Conservation (phyloP, 2,329 filamentous ascomycete species). For the Fusarium graminum region DNA sequence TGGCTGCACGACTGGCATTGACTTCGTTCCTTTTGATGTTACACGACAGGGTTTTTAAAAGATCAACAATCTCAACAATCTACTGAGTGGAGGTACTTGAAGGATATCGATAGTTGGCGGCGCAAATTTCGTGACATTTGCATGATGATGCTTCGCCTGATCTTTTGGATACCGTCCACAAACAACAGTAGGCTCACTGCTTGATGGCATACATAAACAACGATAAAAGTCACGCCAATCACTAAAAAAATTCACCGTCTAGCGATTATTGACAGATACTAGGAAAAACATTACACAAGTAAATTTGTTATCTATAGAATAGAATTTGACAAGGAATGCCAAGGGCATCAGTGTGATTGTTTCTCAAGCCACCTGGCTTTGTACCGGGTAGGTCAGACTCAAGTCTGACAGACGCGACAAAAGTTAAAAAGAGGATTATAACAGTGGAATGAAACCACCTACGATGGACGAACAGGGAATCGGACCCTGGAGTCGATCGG, state of each 20-base stretch:
- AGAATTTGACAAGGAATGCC: background rate
- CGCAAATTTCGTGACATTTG: conserved; percentile 1
- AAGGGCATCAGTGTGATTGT: accelerated
- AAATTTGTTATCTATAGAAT: background rate
- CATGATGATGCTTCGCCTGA: background rate
- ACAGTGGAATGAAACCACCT: conserved; percentile 31
- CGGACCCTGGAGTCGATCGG: too few species aligned
- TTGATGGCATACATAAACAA: too few species aligned
- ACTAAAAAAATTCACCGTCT: background rate
- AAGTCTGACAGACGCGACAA: background rate
- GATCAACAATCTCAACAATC: background rate
- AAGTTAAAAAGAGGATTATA: conserved; percentile 27
- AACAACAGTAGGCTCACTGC: too few species aligned
- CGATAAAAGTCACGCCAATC: too few species aligned
- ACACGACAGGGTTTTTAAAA: background rate
- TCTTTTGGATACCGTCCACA: background rate
- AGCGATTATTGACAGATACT: too few species aligned
- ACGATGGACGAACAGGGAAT: conserved; percentile 40
- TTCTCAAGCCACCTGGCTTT: accelerated
- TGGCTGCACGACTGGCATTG: conserved; percentile 11
- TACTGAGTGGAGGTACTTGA: background rate
- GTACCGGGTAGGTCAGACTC: conserved; percentile 6
- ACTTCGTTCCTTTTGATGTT: conserved; percentile 6
- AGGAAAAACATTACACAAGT: too few species aligned
- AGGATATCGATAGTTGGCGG: background rate